phyloP scores from a whole-genome alignment of 2,329 filamentous ascomycete species.

The Talaromyces sp. region DNA sequence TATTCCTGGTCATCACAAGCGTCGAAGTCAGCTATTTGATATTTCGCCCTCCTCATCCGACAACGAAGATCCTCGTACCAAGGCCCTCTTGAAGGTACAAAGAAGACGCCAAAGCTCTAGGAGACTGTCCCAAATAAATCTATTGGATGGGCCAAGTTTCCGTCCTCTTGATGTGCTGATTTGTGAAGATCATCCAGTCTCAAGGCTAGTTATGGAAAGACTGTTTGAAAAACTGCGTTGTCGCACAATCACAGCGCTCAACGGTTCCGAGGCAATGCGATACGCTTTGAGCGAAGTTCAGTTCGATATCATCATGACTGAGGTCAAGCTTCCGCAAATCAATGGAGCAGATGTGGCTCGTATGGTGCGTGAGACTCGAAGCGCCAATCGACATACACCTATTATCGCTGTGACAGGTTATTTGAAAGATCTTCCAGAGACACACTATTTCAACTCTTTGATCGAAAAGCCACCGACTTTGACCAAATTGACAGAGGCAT shows the following conservation, averaged over 20 bases:
- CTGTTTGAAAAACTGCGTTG: slow-evolving; percentile 91
- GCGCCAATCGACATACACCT: slow-evolving; percentile 87
- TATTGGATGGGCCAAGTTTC: slow-evolving; percentile 79
- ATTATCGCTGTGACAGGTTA: slow-evolving; percentile 97
- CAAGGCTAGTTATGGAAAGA: slow-evolving; percentile 97
- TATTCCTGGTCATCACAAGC: slow-evolving; percentile 70
- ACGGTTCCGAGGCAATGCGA: slow-evolving; percentile 84
- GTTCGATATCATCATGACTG: slow-evolving; percentile 97
- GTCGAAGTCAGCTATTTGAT: slow-evolving; percentile 90
- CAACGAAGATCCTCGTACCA: slow-evolving; percentile 90
- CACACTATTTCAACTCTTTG: slow-evolving; percentile 90
- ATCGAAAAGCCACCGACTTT: slow-evolving; percentile 96
- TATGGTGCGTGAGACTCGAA: slow-evolving; percentile 96
- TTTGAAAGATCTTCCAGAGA: slow-evolving; percentile 90
- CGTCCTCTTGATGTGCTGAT: slow-evolving; percentile 89
- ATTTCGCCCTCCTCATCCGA: slow-evolving; percentile 97
- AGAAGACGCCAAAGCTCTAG: slow-evolving; percentile 92
- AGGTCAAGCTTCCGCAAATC: slow-evolving; percentile 91
- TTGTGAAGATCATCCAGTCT: slow-evolving; percentile 96
- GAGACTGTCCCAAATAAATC: slow-evolving; percentile 82
- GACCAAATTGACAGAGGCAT: slow-evolving; percentile 81
- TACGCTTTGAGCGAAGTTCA: slow-evolving; percentile 97
- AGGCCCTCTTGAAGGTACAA: slow-evolving; percentile 85
- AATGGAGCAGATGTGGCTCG: slow-evolving; percentile 92
- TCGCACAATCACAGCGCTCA: slow-evolving; percentile 84